Evolutionary conservation across 1,284 basidiomycete species (phyloP), one percentile per base, ranked within the genome.

Genomic region (Leucoagaricus sp.): DNA sequence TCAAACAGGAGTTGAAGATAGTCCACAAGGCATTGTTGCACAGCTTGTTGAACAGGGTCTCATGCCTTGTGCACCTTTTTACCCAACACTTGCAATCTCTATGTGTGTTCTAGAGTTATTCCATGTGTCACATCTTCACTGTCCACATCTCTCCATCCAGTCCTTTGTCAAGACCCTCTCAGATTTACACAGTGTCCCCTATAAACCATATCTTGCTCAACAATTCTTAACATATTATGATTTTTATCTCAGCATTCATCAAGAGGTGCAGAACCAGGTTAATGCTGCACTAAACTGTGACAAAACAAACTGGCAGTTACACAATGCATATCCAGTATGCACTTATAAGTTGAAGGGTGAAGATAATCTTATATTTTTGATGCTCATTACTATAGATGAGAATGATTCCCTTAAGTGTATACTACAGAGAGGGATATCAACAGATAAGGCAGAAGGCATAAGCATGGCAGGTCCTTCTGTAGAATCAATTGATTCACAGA

Each of bases 401-500:
- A 55, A 55, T 25, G 45, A 55, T n/a, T 55, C 53, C 3, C 34
- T 55, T 17, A 55, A 55, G 31, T n/a, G 45, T 2, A 25, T 55
- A 2, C 7, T 49, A 19, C 31, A 21, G 29, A 26, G n/a, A n/a
- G n/a, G n/a, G n/a, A n/a, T n/a, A n/a, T n/a, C n/a, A 26, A 7
- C 17, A 25, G 5, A 6, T n/a, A n/a, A n/a, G 12, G 25, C 15
- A 25, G 4, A 12, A 23, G 9, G 17, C 23, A 46, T 10, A 17
- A 25, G 3, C 29, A 21, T 17, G 31, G 7, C n/a, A n/a, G 3
- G 33, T 49, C n/a, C n/a, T 2, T 23, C 19, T 6, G 25, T 13
- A 19, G 48, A 49, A 13, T n/a, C 25, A 2, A 17, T 25, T 9
- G 29, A 49, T 23, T 9, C 31, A 12, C 19, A 19, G 3, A 34